phyloP scores from a whole-genome alignment of 2,329 filamentous ascomycete genomes.

The Paecilomyces sp. region DNA sequence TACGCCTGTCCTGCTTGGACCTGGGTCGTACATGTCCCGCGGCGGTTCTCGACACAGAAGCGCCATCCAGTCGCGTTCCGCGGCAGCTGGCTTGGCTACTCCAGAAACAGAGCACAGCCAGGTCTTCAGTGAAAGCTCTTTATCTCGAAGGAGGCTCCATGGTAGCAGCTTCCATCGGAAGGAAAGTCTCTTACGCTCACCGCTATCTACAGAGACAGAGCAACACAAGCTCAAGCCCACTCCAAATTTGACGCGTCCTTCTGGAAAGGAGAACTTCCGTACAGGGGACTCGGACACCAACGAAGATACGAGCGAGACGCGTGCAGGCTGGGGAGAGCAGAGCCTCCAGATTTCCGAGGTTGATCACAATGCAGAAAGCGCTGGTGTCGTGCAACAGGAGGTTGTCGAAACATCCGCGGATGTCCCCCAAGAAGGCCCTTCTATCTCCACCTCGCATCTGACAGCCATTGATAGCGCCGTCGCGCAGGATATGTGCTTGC shows the following conservation, averaged over 20 bases:
- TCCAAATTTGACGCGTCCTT: constrained; percentile 6
- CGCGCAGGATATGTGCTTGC: constrained; percentile 82
- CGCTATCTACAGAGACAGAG: constrained; percentile 24
- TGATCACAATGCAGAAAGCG: constrained; percentile 5
- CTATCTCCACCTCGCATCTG: constrained; percentile 25
- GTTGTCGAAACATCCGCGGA: constrained; percentile 15
- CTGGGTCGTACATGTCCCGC: constrained; percentile 42
- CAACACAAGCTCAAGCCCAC: constrained; percentile 11
- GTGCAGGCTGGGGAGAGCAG: constrained; percentile 5
- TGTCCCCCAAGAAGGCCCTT: constrained; percentile 10
- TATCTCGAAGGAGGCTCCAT: constrained; percentile 23
- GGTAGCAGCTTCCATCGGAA: constrained; percentile 24
- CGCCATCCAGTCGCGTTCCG: constrained; percentile 18
- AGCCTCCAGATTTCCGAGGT: constrained; percentile 7
- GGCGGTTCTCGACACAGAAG: constrained; percentile 17
- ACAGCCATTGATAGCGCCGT: constrained; percentile 60
- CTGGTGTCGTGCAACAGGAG: constrained; percentile 13
- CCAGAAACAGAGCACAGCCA: constrained; percentile 31
- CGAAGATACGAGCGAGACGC: constrained; percentile 11
- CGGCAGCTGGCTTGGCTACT: constrained; percentile 29
- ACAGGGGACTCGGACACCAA: constrained; percentile 6
- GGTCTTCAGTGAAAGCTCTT: constrained; percentile 16
- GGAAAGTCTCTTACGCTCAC: constrained; percentile 21
- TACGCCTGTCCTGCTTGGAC: constrained; percentile 24
- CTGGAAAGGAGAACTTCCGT: constrained; percentile 11